phyloP scores from a whole-genome alignment of 2,329 filamentous ascomycete genomes.

The Epichloe hybrida region DNA sequence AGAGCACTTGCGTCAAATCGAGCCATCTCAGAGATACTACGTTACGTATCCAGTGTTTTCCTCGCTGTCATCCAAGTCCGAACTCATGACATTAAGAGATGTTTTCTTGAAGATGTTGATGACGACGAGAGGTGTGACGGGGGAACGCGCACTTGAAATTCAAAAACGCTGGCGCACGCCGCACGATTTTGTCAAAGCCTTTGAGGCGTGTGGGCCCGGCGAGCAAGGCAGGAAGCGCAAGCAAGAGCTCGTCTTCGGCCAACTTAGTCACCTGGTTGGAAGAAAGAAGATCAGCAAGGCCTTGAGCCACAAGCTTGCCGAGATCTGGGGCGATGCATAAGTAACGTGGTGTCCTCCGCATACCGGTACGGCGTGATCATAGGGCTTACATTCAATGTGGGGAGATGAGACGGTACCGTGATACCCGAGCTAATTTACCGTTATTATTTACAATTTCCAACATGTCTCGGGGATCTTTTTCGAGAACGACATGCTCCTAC shows the following conservation, averaged over 20 bases:
- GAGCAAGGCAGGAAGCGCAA: slow-evolving; percentile 41
- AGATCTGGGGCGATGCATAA: slow-evolving; percentile 51
- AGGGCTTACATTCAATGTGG: too few relatives aligned
- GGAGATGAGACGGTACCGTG: background rate
- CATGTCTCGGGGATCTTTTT: too few relatives aligned
- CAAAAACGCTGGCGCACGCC: slow-evolving; percentile 69
- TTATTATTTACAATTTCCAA: background rate
- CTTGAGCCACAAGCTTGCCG: slow-evolving; percentile 56
- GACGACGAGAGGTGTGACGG: slow-evolving; percentile 62
- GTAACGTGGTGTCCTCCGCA: background rate
- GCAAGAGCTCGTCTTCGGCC: slow-evolving; percentile 43
- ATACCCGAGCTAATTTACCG: background rate
- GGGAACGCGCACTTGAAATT: slow-evolving; percentile 71
- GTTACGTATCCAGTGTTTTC: slow-evolving; percentile 61
- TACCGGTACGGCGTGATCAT: background rate
- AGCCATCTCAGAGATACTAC: slow-evolving; percentile 39
- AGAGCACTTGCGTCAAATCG: slow-evolving; percentile 39
- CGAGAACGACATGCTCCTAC: background rate
- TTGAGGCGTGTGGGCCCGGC: slow-evolving; percentile 37
- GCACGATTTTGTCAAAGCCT: slow-evolving; percentile 56
- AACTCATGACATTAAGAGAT: slow-evolving; percentile 59
- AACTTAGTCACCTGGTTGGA: slow-evolving; percentile 45
- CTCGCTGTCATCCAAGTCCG: slow-evolving; percentile 60
- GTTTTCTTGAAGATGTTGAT: slow-evolving; percentile 77
- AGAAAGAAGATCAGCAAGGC: slow-evolving; percentile 54